Evolutionary conservation across 306 rosid genomes (phyloP).

Genomic region (Clitoria ternatea): DNA sequence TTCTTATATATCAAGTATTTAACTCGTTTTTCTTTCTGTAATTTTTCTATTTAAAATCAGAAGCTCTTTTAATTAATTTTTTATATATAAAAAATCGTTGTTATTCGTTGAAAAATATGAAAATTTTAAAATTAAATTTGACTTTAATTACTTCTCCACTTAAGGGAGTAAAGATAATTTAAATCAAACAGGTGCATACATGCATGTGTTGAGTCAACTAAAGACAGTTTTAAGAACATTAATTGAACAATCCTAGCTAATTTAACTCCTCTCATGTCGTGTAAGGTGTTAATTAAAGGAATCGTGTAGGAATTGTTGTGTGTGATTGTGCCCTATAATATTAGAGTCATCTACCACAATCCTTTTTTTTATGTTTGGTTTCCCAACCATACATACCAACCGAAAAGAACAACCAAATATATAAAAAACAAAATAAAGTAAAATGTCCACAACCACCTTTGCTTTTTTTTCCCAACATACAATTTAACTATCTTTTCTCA

Average conservation of each 20-base stretch:
- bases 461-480: too few relatives aligned
- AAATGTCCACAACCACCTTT: neutral
- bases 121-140: neutral
- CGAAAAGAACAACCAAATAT: conserved; percentile 4
- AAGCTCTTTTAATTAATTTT: neutral
- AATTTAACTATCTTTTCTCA: too few relatives aligned
- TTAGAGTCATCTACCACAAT: neutral
- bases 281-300: neutral
- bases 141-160: neutral
- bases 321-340: neutral
- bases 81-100: neutral
- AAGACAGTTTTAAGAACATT: neutral
- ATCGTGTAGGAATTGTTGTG: neutral
- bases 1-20: too few relatives aligned
- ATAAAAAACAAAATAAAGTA: neutral
- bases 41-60: too few relatives aligned
- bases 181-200: neutral
- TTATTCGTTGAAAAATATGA: neutral
- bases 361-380: neutral
- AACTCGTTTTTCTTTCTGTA: too few relatives aligned
- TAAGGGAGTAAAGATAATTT: neutral
- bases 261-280: neutral
- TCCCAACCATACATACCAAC: neutral
- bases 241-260: conserved; percentile 6
- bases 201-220: conserved; percentile 16